These are phyloP conservation scores for Fallopia convolvulus DNA, from an alignment of 148 eudicot species.

Conservation along the genomic window DNA sequence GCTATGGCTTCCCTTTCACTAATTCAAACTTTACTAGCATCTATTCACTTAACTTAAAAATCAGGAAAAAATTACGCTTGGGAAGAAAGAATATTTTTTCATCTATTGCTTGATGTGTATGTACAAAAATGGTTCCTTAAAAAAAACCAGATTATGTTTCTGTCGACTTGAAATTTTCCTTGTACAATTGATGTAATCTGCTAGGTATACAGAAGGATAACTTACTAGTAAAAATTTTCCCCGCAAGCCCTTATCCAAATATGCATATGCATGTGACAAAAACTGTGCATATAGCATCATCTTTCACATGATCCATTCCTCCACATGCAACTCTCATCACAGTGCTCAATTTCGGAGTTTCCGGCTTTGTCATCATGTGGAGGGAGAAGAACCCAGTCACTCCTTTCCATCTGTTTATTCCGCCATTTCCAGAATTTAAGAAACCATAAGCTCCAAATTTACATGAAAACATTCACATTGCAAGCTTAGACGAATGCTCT, in stretches of 20 bases:
- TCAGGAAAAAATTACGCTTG: background rate
- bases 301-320: conserved; percentile 22
- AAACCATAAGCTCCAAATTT: background rate
- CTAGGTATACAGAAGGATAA: conserved; percentile 9
- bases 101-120: conserved; percentile 13
- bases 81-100: conserved; percentile 11
- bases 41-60: too few relatives aligned
- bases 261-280: conserved; percentile 14
- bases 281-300: conserved; percentile 6
- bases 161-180: background rate
- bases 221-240: background rate
- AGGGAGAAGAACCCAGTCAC: too few relatives aligned
- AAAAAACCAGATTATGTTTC: conserved; percentile 3
- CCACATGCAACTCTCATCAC: conserved; percentile 1
- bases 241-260: conserved; percentile 6
- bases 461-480: background rate
- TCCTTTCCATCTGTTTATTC: background rate
- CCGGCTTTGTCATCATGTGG: background rate
- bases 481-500: background rate
- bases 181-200: conserved; percentile 3
- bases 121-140: conserved; percentile 7
- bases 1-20: too few relatives aligned
- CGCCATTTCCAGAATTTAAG: background rate
- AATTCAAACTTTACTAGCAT: too few relatives aligned
- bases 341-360: background rate